Percentiles rank a stretch among this genome's conserved stretches.
phyloP scores from a whole-genome alignment of 2,329 filamentous ascomycete genomes.

The Celoporthe dispersa region DNA sequence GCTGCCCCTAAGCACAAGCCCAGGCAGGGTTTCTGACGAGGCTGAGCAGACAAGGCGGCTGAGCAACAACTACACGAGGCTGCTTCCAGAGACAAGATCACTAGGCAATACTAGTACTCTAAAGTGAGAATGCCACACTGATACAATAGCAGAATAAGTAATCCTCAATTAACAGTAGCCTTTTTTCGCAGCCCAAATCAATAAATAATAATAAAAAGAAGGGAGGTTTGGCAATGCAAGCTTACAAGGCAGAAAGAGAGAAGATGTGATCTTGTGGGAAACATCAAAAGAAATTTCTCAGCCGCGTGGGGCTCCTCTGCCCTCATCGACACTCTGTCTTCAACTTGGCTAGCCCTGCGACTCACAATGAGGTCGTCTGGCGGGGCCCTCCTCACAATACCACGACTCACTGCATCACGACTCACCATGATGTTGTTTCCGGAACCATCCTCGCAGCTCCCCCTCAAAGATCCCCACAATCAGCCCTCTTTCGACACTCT shows the following conservation, averaged over 20 bases:
- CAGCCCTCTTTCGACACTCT: no score
- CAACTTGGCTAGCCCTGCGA: neutral
- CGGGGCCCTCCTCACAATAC: no score
- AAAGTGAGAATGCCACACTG: neutral
- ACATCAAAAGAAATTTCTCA: neutral
- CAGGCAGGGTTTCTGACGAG: neutral
- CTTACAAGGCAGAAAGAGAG: neutral
- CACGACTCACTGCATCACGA: neutral
- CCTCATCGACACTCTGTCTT: neutral
- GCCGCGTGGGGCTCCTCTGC: neutral
- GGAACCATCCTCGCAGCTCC: neutral
- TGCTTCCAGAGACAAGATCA: neutral
- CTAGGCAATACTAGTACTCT: neutral
- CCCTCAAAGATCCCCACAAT: neutral
- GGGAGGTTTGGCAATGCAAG: neutral
- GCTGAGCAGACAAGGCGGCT: neutral
- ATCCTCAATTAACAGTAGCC: no score
- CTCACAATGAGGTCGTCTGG: no score
- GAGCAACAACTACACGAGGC: neutral
- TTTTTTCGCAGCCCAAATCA: no score
- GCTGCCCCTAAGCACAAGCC: neutral
- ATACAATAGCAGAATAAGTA: neutral
- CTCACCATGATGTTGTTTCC: neutral
- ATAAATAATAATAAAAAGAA: neutral
- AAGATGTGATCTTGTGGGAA: neutral